Base-by-base conservation (phyloP, 495 filamentous ascomycete genomes). In the Penicillium coffeae region DNA sequence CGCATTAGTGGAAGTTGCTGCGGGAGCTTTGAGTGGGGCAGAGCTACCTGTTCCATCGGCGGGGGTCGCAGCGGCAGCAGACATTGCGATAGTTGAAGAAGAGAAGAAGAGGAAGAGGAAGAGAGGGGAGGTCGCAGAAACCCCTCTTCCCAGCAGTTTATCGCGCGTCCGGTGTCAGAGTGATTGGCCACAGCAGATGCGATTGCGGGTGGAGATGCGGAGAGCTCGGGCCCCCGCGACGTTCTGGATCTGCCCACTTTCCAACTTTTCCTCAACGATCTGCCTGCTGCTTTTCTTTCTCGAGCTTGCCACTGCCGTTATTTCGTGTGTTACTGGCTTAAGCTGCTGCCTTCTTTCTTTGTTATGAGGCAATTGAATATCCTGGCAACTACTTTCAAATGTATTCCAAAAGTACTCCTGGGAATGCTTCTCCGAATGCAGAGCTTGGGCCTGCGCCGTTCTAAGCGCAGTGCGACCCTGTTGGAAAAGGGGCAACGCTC, bases 31-130 rank as follows among this genome's bases (percentile, higher is more conserved):
- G 36, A 32, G 19, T 21, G 25, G 10, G 10, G 25, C 10, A 10
- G 10, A 4, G 25, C 4, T 53, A 59, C 56, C 56, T 52, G 56
- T 59, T 43, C 56, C 56, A 43, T 59, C 56, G 20, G 55, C 43
- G 38, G 45, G 44, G 16, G 25, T 44, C 12, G 18, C 41, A 21
- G 35, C 42, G 33, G 33, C 33, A 27, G 38, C 45, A n/a, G 21
- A 38, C 3, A 37, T 42, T 33, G 7, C 10, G 20, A 41, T 21
- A 30, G 25, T 6, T 12, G 47, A 48, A 51, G 32, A 32, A 21
- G 21, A 34, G 34, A 20, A 38, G 20, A 34, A 30, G 35, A 45
- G 19, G n/a, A 47, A 22, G 20, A 22, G 15, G 20, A 12, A 48
- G 20, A 36, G 37, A 27, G 20, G 42, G 16, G 16, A 2, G 38